A percentile compares a stretch with the other conserved stretches of the same genome.
These are phyloP conservation scores for Sphagnurus paluster DNA, from an alignment of 1,284 basidiomycete genomes.

Conservation along the genomic window DNA sequence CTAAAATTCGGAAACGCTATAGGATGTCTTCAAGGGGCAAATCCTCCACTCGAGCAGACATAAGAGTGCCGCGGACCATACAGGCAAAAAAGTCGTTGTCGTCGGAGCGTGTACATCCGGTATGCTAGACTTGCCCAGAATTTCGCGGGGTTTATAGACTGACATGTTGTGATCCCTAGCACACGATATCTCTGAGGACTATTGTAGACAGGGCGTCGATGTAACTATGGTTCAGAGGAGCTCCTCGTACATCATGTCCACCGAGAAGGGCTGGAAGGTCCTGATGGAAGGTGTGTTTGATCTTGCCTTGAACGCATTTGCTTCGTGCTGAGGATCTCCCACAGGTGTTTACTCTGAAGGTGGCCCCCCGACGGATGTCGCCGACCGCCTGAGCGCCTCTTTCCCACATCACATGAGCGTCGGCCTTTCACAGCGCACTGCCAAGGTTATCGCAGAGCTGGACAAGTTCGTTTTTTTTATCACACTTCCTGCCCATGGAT, in stretches of 20 bases:
- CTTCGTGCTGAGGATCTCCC: no score
- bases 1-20: background rate
- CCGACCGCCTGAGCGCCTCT: constrained; percentile 48
- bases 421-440: constrained; percentile 43
- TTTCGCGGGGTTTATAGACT: no score
- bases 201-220: constrained; percentile 24
- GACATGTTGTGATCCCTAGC: no score
- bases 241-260: constrained; percentile 43
- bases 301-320: background rate
- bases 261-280: constrained; percentile 30
- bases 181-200: constrained; percentile 35
- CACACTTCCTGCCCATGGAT: background rate
- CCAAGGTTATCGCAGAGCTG: constrained; percentile 46
- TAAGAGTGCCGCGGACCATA: constrained; percentile 48
- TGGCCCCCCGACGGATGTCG: constrained; percentile 46
- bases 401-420: constrained; percentile 44
- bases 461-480: constrained; percentile 42
- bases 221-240: constrained; percentile 46
- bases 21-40: constrained; percentile 56
- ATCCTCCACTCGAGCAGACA: constrained; percentile 57
- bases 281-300: constrained; percentile 26
- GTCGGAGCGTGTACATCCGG: constrained; percentile 67
- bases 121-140: no score
- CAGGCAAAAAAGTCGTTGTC: constrained; percentile 61
- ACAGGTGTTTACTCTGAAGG: constrained; percentile 53